Base-by-base conservation (phyloP, 2,329 filamentous ascomycete genomes). In the Alternaria sp. region DNA sequence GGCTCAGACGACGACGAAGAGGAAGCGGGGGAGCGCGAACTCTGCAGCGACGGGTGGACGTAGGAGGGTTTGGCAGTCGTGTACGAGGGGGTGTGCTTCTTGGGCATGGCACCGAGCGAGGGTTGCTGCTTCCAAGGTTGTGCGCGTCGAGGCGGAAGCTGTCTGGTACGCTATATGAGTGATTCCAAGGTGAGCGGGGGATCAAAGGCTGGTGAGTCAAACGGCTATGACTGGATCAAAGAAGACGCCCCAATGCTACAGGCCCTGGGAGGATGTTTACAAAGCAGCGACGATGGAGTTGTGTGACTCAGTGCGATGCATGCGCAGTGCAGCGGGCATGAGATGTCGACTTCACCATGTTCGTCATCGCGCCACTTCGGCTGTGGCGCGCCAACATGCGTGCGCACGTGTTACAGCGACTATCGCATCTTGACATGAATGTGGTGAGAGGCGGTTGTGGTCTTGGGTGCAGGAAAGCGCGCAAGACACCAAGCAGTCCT, bases 71-170 rank as follows among this genome's bases (percentile, higher is more conserved):
- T 77, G 42, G 78, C 71, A 61, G 79, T 75, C 54, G 78, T 77
- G 65, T 81, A 80, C 59, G 75, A 74, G 42, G 76, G 79, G 16
- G 75, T 73, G 62, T 80, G 79, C 71, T 83, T 83, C 75, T 83
- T 84, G 67, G 82, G 82, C 82, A 84, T 84, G 64, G 43, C 62
- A 55, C 49, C 51, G 51, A 20, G 46, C 54, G 41, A 54, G 38
- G 22, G 46, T 36, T 28, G 30, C 36, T 52, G 52, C 55, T 32
- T 41, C 18, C 38, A 11, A 22, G 9, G 8, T 3, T 36, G 11
- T 42, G 44, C n/a, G 51, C 46, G 38, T 22, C 18, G 42, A 51
- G 54, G 47, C 46, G 32, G 53, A 18, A 42, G 46, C 22, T 54
- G 32, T n/a, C 26, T 51, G 44, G 30, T 26, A 18, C 44, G 34